Percentiles rank a stretch among this genome's conserved stretches.
These are phyloP conservation scores for Phytophthora uliginosa DNA, from an alignment of 352 stramenopile genomes.

Conservation along the genomic window DNA sequence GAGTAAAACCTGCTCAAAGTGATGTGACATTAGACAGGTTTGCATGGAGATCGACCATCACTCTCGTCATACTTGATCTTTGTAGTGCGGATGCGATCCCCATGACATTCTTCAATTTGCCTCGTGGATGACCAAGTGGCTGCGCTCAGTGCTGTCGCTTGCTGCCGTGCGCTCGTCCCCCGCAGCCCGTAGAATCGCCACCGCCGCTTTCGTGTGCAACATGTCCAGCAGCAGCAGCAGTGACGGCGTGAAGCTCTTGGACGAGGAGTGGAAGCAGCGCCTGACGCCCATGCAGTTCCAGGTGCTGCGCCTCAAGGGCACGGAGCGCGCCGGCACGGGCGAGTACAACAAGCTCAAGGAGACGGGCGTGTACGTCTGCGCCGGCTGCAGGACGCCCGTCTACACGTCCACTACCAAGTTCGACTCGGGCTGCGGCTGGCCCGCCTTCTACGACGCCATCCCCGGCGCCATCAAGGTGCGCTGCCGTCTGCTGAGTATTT, in stretches of 20 bases:
- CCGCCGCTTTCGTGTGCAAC: conserved; percentile 32
- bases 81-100: not conserved
- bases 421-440: conserved; percentile 92
- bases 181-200: conserved; percentile 6
- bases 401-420: conserved; percentile 94
- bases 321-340: conserved; percentile 88
- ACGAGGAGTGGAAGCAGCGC: conserved; percentile 86
- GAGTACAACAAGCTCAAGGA: conserved; percentile 93
- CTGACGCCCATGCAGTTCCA: conserved; percentile 87
- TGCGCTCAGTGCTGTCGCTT: conserved; percentile 35
- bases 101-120: conserved; percentile 27
- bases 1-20: not conserved
- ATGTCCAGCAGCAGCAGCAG: conserved; percentile 50
- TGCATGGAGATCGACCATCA: conserved; percentile 3
- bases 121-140: conserved; percentile 36
- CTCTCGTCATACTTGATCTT: conserved; percentile 9
- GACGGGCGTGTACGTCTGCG: conserved; percentile 89
- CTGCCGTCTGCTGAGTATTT: not conserved
- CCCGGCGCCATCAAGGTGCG: conserved; percentile 85
- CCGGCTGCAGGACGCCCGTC: conserved; percentile 87
- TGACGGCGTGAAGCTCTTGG: conserved; percentile 54
- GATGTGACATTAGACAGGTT: not conserved
- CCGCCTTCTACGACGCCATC: conserved; percentile 92
- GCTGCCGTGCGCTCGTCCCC: conserved; percentile 15
- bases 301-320: conserved; percentile 92